A percentile compares a stretch with the other conserved stretches of the same genome.
These are phyloP conservation scores for Ilex aquifolium DNA, from an alignment of 257 asterid genomes.

Conservation along the genomic window DNA sequence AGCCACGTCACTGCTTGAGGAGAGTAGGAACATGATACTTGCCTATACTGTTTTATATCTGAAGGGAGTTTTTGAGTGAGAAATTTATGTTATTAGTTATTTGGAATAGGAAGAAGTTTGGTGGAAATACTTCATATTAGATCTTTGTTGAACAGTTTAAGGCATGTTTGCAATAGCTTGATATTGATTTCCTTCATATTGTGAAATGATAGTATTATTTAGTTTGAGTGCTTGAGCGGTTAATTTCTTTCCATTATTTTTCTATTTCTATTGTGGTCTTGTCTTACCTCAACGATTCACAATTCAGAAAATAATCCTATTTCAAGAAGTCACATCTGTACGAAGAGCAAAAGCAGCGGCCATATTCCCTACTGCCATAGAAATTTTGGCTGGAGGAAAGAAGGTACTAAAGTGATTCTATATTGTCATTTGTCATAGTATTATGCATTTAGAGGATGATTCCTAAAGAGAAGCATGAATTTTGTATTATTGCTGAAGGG, in stretches of 20 bases:
- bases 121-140: too few species aligned
- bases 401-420: constrained; percentile 43
- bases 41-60: too few species aligned
- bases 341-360: constrained; percentile 89
- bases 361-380: constrained; percentile 93
- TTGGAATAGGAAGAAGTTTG: too few species aligned
- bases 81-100: too few species aligned
- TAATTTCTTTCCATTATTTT: not conserved
- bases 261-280: not conserved
- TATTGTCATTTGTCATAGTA: not conserved
- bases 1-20: too few species aligned
- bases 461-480: constrained; percentile 1
- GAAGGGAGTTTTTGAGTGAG: too few species aligned
- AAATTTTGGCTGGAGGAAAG: constrained; percentile 75
- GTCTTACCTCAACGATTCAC: constrained; percentile 8
- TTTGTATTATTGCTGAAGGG: not conserved
- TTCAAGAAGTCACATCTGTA: constrained; percentile 70
- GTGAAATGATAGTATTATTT: too few species aligned
- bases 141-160: too few species aligned
- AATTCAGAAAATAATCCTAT: constrained; percentile 69
- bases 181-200: too few species aligned
- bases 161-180: too few species aligned
- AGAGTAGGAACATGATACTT: too few species aligned
- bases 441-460: not conserved
- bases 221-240: too few species aligned